phyloP scores from a whole-genome alignment of 495 filamentous ascomycete species.

The Pseudevernia furfuracea region DNA sequence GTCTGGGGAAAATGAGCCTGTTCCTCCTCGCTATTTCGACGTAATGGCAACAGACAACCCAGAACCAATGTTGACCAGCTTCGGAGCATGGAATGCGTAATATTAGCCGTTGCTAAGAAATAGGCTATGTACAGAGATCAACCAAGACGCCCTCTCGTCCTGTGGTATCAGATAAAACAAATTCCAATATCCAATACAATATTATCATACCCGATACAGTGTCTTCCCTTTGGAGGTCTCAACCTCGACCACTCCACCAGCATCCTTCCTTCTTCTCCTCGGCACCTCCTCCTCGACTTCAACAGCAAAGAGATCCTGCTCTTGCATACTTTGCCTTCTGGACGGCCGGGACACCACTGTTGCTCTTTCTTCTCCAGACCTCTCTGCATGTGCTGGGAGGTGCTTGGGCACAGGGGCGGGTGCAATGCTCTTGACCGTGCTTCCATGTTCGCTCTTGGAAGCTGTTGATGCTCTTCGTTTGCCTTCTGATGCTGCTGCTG shows the following conservation, averaged over 20 bases:
- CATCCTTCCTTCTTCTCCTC: background rate
- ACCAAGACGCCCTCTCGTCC: background rate
- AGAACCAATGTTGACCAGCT: no score
- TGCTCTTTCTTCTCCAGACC: background rate
- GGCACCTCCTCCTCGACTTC: slow-evolving; percentile 7
- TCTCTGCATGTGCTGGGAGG: background rate
- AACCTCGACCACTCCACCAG: slow-evolving; percentile 6
- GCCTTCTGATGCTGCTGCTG: background rate
- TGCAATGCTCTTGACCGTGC: background rate
- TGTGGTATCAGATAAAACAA: background rate
- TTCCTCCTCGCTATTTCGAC: no score
- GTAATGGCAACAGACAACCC: no score
- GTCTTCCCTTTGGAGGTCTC: background rate
- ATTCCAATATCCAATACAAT: background rate
- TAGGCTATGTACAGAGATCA: background rate
- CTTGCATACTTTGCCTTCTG: background rate
- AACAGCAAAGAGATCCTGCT: background rate
- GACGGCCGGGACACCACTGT: background rate
- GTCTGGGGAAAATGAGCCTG: no score
- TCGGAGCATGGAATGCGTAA: no score
- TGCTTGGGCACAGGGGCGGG: background rate
- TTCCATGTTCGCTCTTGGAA: background rate
- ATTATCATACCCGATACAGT: slow-evolving; percentile 1
- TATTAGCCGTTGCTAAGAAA: no score
- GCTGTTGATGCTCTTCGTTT: background rate